Conservation (phyloP, 2,329 filamentous ascomycete genomes). For the Aspergillus texensis region DNA sequence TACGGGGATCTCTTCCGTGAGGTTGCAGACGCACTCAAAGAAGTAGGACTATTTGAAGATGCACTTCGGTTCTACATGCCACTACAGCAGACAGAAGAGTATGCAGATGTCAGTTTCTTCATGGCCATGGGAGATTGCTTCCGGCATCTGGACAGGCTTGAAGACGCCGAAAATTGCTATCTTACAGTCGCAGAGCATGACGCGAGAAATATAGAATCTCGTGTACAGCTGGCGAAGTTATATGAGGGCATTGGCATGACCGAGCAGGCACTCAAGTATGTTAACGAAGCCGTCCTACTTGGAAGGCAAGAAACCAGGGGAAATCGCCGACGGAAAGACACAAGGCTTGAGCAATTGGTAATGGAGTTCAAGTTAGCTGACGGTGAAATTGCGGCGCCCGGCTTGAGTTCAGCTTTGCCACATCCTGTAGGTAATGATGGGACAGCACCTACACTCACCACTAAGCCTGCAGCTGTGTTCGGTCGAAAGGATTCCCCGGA, state of each 20-base stretch:
- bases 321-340: conserved; percentile 36
- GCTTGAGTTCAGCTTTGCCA: conserved; percentile 24
- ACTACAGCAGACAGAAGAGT: conserved; percentile 50
- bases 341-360: conserved; percentile 44
- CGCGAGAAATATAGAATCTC: conserved; percentile 71
- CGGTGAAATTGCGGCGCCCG: conserved; percentile 12
- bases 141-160: conserved; percentile 62
- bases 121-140: conserved; percentile 64
- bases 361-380: conserved; percentile 39
- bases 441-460: conserved; percentile 20
- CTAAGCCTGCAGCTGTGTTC: conserved; percentile 16
- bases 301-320: conserved; percentile 47
- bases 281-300: conserved; percentile 73
- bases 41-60: conserved; percentile 54
- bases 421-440: conserved; percentile 17
- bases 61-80: conserved; percentile 63
- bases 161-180: conserved; percentile 77
- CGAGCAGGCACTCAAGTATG: conserved; percentile 75
- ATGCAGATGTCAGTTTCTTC: conserved; percentile 54
- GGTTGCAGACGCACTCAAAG: conserved; percentile 61
- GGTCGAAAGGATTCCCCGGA: conserved; percentile 27
- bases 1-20: conserved; percentile 82
- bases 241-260: conserved; percentile 75
- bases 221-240: conserved; percentile 78
- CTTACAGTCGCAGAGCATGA: conserved; percentile 74